These are phyloP conservation scores for Exophiala lecanii-corni DNA, from an alignment of 2,329 filamentous ascomycete species.

Conservation along the genomic window DNA sequence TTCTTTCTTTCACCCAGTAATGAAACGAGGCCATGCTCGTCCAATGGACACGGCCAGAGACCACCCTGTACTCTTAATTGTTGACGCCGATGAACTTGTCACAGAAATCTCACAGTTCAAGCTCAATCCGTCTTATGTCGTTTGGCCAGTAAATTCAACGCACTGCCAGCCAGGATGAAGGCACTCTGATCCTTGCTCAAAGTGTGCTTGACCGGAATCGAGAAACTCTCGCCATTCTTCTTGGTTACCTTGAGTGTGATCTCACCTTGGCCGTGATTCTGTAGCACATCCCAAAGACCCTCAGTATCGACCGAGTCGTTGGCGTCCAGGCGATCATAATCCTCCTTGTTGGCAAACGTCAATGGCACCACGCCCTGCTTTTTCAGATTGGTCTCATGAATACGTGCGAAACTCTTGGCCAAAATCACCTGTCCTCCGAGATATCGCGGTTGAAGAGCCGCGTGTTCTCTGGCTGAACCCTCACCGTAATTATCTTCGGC, in stretches of 20 bases:
- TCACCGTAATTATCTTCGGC: conserved; percentile 98
- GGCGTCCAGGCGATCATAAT: conserved; percentile 79
- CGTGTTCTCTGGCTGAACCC: conserved; percentile 83
- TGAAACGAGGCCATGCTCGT: no score
- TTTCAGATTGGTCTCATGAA: conserved; percentile 94
- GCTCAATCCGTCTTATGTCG: conserved; percentile 14
- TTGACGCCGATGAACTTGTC: no score
- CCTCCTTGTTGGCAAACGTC: conserved; percentile 80
- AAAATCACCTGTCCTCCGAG: conserved; percentile 80
- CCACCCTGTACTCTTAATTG: no score
- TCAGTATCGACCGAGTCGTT: conserved; percentile 79
- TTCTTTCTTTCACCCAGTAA: no score
- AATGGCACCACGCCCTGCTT: conserved; percentile 95
- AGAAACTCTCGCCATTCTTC: conserved; percentile 59
- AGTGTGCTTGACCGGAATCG: conserved; percentile 78
- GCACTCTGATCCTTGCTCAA: conserved; percentile 84
- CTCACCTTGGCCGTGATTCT: conserved; percentile 69
- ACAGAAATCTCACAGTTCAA: no score
- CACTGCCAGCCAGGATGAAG: conserved; percentile 90
- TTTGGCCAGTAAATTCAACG: conserved; percentile 78
- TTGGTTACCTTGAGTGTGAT: conserved; percentile 65
- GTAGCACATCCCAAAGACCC: conserved; percentile 77
- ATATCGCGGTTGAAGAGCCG: conserved; percentile 84
- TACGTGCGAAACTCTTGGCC: conserved; percentile 81
- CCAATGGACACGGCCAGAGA: no score